phyloP scores from a whole-genome alignment of 345 rosid genomes.

The Ricinus communis region DNA sequence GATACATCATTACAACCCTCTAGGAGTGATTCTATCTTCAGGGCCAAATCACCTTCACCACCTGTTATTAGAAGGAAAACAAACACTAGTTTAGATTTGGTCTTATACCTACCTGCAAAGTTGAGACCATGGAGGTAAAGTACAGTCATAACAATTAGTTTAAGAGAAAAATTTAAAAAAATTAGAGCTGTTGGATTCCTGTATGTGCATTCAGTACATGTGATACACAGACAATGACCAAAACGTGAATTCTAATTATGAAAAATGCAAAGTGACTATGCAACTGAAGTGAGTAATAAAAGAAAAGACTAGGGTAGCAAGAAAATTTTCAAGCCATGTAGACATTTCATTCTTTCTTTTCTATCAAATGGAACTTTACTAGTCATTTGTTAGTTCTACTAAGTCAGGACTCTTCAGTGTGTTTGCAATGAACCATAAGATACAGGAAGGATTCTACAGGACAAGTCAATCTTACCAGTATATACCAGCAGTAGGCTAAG shows the following conservation, averaged over 20 bases:
- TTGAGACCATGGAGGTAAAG: neutral
- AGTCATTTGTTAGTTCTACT: neutral
- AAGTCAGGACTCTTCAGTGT: no score
- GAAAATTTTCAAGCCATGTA: constrained; percentile 1
- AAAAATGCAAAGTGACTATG: neutral
- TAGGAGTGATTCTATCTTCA: constrained; percentile 48
- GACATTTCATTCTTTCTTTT: neutral
- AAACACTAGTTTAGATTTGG: neutral
- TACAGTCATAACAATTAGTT: neutral
- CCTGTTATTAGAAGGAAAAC: constrained; percentile 19
- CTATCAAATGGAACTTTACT: neutral
- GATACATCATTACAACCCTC: constrained; percentile 43
- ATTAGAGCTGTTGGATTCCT: neutral
- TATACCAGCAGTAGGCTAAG: neutral
- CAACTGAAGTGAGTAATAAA: neutral
- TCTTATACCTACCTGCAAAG: neutral
- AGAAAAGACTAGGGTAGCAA: neutral
- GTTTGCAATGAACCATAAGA: no score
- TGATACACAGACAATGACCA: neutral
- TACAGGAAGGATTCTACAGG: neutral
- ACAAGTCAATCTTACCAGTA: neutral
- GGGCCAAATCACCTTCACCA: constrained; percentile 44
- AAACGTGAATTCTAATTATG: neutral
- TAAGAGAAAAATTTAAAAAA: no score
- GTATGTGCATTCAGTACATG: neutral